Percentiles rank a stretch among this genome's conserved stretches.
These are phyloP conservation scores for Sclerotinia borealis DNA, from an alignment of 2,329 filamentous ascomycete species.

Conservation along the genomic window DNA sequence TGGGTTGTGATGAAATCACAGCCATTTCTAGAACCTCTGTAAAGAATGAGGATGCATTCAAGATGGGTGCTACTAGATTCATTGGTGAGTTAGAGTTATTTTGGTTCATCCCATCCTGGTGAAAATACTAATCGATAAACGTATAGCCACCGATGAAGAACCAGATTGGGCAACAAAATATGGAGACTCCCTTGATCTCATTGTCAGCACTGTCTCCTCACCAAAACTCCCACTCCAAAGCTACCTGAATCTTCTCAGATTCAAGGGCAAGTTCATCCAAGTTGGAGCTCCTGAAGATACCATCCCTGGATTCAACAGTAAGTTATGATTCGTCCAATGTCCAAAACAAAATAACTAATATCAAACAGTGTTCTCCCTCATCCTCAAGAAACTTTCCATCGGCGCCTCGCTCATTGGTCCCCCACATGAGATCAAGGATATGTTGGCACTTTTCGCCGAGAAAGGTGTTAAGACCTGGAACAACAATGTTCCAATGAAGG, in stretches of 20 bases:
- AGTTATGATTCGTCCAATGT: not conserved
- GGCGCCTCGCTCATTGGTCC: slow-evolving; percentile 35
- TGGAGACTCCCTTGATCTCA: slow-evolving; percentile 47
- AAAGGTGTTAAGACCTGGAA: slow-evolving; percentile 54
- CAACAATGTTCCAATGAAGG: slow-evolving; percentile 48
- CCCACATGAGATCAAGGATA: slow-evolving; percentile 52
- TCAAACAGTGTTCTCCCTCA: slow-evolving; percentile 44
- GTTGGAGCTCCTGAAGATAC: slow-evolving; percentile 59
- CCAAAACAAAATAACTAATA: not conserved
- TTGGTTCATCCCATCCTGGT: too few relatives aligned
- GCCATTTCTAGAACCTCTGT: slow-evolving; percentile 54
- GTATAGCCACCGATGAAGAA: slow-evolving; percentile 40
- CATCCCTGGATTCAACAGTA: slow-evolving; percentile 45
- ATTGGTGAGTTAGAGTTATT: slow-evolving; percentile 32
- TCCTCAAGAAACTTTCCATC: slow-evolving; percentile 47
- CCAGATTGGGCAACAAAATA: slow-evolving; percentile 55
- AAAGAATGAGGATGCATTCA: slow-evolving; percentile 55
- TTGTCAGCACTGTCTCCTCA: slow-evolving; percentile 51
- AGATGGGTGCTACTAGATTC: slow-evolving; percentile 53
- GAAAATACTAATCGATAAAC: not conserved
- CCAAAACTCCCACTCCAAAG: slow-evolving; percentile 55
- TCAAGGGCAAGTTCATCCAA: slow-evolving; percentile 57
- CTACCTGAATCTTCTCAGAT: slow-evolving; percentile 55
- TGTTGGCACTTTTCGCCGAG: slow-evolving; percentile 54
- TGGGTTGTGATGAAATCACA: slow-evolving; percentile 61